Evolutionary conservation across 2,329 filamentous ascomycete genomes (phyloP).

Genomic region (Stagonosporopsis cucurbitacearum): DNA sequence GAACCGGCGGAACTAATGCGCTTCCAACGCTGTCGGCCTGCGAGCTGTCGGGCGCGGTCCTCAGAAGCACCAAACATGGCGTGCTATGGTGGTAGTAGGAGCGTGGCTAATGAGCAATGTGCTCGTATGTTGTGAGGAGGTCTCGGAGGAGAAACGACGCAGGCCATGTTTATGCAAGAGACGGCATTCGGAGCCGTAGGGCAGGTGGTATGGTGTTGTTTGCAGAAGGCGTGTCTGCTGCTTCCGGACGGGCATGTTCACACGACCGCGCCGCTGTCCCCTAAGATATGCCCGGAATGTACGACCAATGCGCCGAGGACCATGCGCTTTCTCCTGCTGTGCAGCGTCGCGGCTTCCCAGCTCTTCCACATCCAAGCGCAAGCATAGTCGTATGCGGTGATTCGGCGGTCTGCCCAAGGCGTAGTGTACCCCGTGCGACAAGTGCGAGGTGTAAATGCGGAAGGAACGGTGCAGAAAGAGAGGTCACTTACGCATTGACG

Average conservation of each 20-base stretch:
- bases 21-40: conserved; percentile 39
- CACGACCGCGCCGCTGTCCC: neutral
- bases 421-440: neutral
- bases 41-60: conserved; percentile 45
- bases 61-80: conserved; percentile 45
- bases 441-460: neutral
- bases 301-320: neutral
- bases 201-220: conserved; percentile 18
- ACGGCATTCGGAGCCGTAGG: neutral
- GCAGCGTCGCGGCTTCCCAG: neutral
- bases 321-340: conserved; percentile 8
- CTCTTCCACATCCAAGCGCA: neutral
- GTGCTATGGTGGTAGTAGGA: conserved; percentile 4
- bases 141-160: conserved; percentile 1
- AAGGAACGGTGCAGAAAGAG: conserved; percentile 2
- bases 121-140: conserved; percentile 9
- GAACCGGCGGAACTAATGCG: conserved; percentile 33
- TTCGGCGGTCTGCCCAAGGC: neutral
- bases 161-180: conserved; percentile 14
- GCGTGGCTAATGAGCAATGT: conserved; percentile 14
- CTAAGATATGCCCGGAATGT: conserved; percentile 10
- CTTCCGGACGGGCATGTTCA: neutral
- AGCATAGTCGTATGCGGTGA: neutral
- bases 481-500: conserved; percentile 55
- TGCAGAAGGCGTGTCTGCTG: conserved; percentile 11